phyloP scores from a whole-genome alignment of 2,329 filamentous ascomycete species.

The Coniella lustricola region DNA sequence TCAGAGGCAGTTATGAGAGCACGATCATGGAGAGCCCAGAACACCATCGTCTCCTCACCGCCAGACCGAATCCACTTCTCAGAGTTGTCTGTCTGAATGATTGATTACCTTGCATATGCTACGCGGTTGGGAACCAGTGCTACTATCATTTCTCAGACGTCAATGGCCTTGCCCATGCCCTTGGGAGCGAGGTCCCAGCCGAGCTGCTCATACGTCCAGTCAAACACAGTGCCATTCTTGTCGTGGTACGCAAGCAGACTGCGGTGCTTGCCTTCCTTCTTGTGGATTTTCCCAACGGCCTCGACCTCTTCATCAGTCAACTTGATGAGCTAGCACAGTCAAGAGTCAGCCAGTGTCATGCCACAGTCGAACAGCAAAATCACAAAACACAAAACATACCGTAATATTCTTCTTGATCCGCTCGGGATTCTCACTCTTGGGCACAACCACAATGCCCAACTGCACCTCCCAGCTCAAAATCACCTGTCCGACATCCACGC shows the following conservation, averaged over 20 bases:
- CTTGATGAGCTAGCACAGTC: slow-evolving; percentile 6
- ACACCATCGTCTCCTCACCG: too few relatives aligned
- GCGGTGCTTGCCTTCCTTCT: slow-evolving; percentile 11
- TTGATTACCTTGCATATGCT: not conserved
- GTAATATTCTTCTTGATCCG: slow-evolving; percentile 13
- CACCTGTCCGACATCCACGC: slow-evolving; percentile 8
- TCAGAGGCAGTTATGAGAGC: too few relatives aligned
- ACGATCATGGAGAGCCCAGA: too few relatives aligned
- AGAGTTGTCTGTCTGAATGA: too few relatives aligned
- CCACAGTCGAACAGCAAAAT: too few relatives aligned
- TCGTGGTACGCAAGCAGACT: slow-evolving; percentile 11
- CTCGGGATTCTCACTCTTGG: slow-evolving; percentile 14
- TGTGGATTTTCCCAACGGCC: slow-evolving; percentile 6
- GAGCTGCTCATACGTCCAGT: slow-evolving; percentile 14
- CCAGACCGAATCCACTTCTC: too few relatives aligned
- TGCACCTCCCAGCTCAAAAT: slow-evolving; percentile 12
- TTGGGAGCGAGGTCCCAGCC: slow-evolving; percentile 7
- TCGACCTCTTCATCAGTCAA: slow-evolving; percentile 10
- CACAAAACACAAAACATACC: too few relatives aligned
- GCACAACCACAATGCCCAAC: slow-evolving; percentile 10
- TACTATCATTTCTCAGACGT: not conserved
- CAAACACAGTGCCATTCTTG: slow-evolving; percentile 3
- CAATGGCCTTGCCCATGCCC: slow-evolving; percentile 2
- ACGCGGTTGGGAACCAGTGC: too few relatives aligned
- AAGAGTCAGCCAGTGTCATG: too few relatives aligned